phyloP scores from a whole-genome alignment of 208 protist species.

The Wallacemonas sp. region DNA sequence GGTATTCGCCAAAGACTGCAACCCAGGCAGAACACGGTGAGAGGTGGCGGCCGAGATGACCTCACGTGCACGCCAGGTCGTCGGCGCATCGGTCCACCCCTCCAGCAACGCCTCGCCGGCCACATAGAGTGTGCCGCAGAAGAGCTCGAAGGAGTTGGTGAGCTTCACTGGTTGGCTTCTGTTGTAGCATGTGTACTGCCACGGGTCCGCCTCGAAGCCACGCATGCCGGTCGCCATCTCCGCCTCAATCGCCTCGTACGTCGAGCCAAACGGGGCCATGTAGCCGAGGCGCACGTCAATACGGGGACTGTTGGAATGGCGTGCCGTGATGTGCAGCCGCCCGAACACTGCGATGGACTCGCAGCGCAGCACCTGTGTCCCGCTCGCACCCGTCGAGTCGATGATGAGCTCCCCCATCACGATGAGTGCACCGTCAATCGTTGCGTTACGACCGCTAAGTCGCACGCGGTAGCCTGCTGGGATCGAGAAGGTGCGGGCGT shows the following conservation, averaged over 20 bases:
- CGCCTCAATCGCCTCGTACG: constrained; percentile 8
- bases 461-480: constrained; percentile 21
- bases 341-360: constrained; percentile 34
- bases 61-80: constrained; percentile 14
- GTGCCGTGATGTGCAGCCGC: constrained; percentile 15
- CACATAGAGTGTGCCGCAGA: constrained; percentile 27
- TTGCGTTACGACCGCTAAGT: constrained; percentile 12
- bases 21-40: constrained; percentile 1
- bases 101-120: constrained; percentile 16
- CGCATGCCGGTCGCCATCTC: neutral
- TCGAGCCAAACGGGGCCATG: neutral
- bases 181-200: neutral
- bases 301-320: neutral
- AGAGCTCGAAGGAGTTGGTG: constrained; percentile 1
- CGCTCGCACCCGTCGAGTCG: no score
- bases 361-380: constrained; percentile 8
- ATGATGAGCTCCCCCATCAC: constrained; percentile 35
- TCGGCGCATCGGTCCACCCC: constrained; percentile 20
- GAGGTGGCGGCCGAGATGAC: constrained; percentile 2
- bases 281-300: constrained; percentile 23
- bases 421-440: constrained; percentile 23
- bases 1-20: neutral
- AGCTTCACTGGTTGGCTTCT: neutral
- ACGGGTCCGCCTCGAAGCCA: neutral
- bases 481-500: constrained; percentile 16